These are phyloP conservation scores for Macrotyloma uniflorum DNA, from an alignment of 306 rosid genomes.

Conservation along the genomic window DNA sequence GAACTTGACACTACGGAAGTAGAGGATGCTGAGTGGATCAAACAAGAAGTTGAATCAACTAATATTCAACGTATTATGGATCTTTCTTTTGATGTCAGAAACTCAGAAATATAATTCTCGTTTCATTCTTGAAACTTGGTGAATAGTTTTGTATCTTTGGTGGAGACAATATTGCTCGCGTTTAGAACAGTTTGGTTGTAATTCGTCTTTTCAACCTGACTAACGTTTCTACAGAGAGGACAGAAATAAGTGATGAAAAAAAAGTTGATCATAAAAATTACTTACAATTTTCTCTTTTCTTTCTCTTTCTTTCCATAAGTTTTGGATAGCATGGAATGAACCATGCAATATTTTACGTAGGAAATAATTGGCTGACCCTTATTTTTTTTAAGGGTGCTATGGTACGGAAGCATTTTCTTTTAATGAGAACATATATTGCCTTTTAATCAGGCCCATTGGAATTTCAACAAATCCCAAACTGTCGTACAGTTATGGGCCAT, in stretches of 20 bases:
- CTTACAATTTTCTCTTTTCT: no score
- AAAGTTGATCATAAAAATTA: no score
- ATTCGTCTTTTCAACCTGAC: background rate
- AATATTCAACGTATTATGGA: constrained; percentile 42
- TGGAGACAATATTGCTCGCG: background rate
- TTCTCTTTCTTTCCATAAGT: no score
- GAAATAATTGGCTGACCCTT: no score
- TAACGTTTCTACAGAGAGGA: background rate
- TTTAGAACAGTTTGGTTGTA: background rate
- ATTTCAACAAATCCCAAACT: background rate
- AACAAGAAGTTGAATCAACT: constrained; percentile 44
- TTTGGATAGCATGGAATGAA: no score
- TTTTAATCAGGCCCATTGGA: no score
- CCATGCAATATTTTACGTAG: no score
- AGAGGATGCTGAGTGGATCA: constrained; percentile 50
- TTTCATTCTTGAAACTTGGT: background rate
- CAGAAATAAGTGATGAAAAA: background rate
- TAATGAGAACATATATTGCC: no score
- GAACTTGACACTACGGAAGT: constrained; percentile 41
- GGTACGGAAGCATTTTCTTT: no score
- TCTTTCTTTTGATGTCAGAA: background rate
- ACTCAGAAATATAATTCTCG: background rate
- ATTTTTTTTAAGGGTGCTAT: no score
- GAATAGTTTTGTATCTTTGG: background rate
- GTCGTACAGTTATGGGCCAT: background rate